Evolutionary conservation across 2,329 filamentous ascomycete species (phyloP), one percentile per base, ranked within the genome.

Genomic region (Chrysoporthe puriensis): DNA sequence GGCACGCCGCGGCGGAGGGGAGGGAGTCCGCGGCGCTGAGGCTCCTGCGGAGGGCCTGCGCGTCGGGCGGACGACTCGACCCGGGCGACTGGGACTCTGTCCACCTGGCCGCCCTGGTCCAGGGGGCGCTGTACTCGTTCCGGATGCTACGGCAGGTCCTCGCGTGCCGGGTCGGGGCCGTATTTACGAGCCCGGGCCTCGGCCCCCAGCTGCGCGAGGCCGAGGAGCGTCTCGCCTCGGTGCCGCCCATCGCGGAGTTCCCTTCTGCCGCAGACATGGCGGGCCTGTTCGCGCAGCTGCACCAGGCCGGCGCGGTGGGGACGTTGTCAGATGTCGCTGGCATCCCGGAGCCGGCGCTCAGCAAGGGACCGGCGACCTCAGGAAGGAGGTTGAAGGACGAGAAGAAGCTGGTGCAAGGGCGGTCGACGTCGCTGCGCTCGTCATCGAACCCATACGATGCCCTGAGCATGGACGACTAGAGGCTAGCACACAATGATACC

Each of bases 51-150:
- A 61, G 76, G 26, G 71, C 73, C n/a, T 73, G 71, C 1, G 70
- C 68, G 26, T 68, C 69, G 0, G 73, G 72, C 2, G 75, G 79
- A n/a, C 72, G 73, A 1, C 65, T 80, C 13, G 71, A 78, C 46
- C 58, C 71, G 73, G 60, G 76, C 71, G 78, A 80, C 1, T 92
- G 90, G 90, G 79, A 84, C 11, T 78, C 84, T 21, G 77, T 91
- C 56, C 90, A 93, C 72, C 80, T 90, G 60, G 75, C 83, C 9
- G 88, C 89, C 0, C 86, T 90, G 70, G 76, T 88, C 0, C 86
- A 90, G 64, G 86, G 86, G 4, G 80, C 83, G 0, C 76, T 87
- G 6, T 91, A 91, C 73, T 91, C 89, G 0, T 73, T 91, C 1
- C 82, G 88, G 56, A 85, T 88, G 69, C 74, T 85, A 26, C 77